Conservation (phyloP, 2,329 filamentous ascomycete genomes). For the Plenodomus biglobosus region DNA sequence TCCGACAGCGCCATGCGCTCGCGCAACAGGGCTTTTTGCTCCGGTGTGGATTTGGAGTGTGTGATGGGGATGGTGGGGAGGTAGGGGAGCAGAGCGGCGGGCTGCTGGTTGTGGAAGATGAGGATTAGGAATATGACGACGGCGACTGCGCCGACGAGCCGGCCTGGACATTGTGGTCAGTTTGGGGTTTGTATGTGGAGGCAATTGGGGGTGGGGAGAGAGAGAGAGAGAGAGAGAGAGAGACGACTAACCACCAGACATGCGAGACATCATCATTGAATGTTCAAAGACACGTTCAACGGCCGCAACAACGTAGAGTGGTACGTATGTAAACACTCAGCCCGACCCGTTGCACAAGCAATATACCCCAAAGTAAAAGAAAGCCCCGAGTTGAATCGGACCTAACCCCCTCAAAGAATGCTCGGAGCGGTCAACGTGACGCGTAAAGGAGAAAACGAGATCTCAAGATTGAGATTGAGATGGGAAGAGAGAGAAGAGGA, state of each 20-base stretch:
- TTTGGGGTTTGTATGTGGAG: background rate
- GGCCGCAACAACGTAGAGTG: background rate
- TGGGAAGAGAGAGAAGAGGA: too few species aligned
- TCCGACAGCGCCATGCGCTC: conserved; percentile 36
- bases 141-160: conserved; percentile 24
- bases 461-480: too few species aligned
- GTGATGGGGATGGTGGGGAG: conserved; percentile 19
- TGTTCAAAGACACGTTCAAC: background rate
- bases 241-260: conserved; percentile 21
- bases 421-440: background rate
- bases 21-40: conserved; percentile 27
- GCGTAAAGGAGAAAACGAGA: background rate
- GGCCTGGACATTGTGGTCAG: conserved; percentile 18
- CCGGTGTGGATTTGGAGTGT: conserved; percentile 8
- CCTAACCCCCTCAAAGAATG: background rate
- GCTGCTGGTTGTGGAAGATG: conserved; percentile 29
- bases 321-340: background rate
- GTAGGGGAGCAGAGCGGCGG: conserved; percentile 26
- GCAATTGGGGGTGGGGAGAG: background rate
- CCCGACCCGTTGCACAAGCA: background rate
- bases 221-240: too few species aligned
- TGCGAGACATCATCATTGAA: conserved; percentile 18
- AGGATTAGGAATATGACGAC: conserved; percentile 28
- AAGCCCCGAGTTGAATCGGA: conserved; percentile 14
- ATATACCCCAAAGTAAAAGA: background rate